phyloP scores from a whole-genome alignment of 345 rosid genomes.

The Kernera saxatilis region DNA sequence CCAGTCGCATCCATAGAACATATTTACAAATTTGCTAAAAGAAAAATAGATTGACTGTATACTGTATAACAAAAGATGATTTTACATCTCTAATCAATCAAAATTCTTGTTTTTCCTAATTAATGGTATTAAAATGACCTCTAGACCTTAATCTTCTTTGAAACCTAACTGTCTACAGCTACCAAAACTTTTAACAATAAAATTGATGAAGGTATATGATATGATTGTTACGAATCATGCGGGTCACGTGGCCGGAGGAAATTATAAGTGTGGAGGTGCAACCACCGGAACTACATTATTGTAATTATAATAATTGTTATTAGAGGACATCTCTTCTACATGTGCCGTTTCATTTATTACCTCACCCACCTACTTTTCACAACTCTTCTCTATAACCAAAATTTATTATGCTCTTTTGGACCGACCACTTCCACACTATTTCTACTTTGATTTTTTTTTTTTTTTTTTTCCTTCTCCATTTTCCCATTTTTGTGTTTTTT shows the following conservation, averaged over 20 bases:
- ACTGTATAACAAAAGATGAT: no score
- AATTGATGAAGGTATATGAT: not conserved
- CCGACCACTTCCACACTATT: conserved; percentile 6
- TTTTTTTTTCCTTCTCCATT: not conserved
- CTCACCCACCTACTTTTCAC: conserved; percentile 14
- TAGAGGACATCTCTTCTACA: conserved; percentile 16
- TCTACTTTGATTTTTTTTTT: not conserved
- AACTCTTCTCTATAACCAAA: not conserved
- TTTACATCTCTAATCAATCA: no score
- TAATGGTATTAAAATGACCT: not conserved
- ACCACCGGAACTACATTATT: conserved; percentile 14
- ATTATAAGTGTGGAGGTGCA: conserved; percentile 18
- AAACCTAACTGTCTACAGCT: conserved; percentile 8
- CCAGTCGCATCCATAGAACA: no score
- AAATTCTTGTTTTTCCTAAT: no score
- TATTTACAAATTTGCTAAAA: no score
- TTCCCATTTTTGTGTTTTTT: not conserved
- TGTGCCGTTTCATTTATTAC: conserved; percentile 17
- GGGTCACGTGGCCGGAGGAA: conserved; percentile 1
- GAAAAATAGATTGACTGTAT: no score
- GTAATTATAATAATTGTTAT: not conserved
- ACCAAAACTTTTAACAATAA: not conserved
- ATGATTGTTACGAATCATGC: conserved; percentile 9
- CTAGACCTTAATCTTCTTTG: not conserved
- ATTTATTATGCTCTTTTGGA: conserved; percentile 2